Evolutionary conservation across 805 yeast genomes (phyloP).

Genomic region (Myxozyma kluyveri): DNA sequence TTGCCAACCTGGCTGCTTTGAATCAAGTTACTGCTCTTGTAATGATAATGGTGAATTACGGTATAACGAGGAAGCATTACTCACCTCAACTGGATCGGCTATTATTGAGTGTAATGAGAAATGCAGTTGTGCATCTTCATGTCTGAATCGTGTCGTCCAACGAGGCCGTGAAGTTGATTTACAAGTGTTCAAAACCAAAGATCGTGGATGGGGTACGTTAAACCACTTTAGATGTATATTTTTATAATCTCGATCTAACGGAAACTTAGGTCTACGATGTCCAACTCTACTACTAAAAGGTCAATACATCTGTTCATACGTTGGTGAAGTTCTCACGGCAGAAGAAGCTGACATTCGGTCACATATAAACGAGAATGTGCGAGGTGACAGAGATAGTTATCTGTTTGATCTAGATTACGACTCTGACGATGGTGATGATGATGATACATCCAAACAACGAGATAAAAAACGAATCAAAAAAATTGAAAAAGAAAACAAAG

Average conservation of each 20-base stretch:
- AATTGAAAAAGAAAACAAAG: neutral
- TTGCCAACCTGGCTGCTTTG: neutral
- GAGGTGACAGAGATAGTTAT: neutral
- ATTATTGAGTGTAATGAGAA: constrained; percentile 19
- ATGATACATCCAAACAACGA: too few relatives aligned
- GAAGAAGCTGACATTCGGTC: constrained; percentile 22
- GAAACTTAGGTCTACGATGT: constrained; percentile 14
- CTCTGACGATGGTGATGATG: neutral
- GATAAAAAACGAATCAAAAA: too few relatives aligned
- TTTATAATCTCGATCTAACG: neutral
- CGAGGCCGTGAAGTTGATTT: constrained; percentile 19
- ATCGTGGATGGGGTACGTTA: constrained; percentile 25
- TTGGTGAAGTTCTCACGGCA: constrained; percentile 22
- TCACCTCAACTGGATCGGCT: constrained; percentile 6
- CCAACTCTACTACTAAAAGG: constrained; percentile 19
- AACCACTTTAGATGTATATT: neutral
- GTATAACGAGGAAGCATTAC: constrained; percentile 15
- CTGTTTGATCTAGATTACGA: constrained; percentile 12
- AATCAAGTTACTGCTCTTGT: constrained; percentile 2
- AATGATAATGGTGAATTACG: constrained; percentile 1
- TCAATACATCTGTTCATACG: constrained; percentile 18
- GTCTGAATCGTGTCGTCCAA: constrained; percentile 23
- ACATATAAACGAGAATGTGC: constrained; percentile 2
- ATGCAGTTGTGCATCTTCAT: constrained; percentile 15
- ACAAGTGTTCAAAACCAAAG: constrained; percentile 16